Conservation (phyloP, 345 rosid species). For the Cardiospermum halicacabum region DNA sequence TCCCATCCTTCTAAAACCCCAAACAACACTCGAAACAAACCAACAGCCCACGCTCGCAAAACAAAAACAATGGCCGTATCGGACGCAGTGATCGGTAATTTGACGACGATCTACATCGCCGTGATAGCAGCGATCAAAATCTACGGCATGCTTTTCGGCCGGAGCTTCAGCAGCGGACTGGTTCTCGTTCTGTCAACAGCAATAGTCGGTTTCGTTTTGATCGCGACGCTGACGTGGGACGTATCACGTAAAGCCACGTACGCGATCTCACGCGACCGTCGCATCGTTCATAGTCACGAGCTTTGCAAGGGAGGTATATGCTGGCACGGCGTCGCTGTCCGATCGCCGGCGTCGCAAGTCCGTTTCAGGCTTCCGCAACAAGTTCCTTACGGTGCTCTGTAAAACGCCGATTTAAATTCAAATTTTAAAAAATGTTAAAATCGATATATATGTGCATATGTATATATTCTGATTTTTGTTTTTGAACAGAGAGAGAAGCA, state of each 20-base stretch:
- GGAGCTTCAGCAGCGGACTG: slow-evolving; percentile 62
- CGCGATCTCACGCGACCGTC: slow-evolving; percentile 55
- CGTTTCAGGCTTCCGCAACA: slow-evolving; percentile 82
- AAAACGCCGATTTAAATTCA: background rate
- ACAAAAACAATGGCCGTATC: slow-evolving; percentile 56
- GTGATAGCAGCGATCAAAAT: slow-evolving; percentile 70
- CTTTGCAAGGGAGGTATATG: slow-evolving; percentile 91
- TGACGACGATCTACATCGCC: slow-evolving; percentile 80
- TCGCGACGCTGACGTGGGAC: slow-evolving; percentile 86
- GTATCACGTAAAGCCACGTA: slow-evolving; percentile 70
- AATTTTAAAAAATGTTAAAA: background rate
- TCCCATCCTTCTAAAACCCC: background rate
- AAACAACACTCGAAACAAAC: slow-evolving; percentile 25
- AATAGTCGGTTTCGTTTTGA: slow-evolving; percentile 52
- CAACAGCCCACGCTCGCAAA: background rate
- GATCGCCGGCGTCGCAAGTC: slow-evolving; percentile 92
- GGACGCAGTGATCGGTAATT: slow-evolving; percentile 75
- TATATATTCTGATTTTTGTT: background rate
- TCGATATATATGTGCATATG: background rate
- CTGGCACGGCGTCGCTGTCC: slow-evolving; percentile 97
- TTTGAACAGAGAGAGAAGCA: background rate
- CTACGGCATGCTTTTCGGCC: slow-evolving; percentile 53
- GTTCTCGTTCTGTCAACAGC: slow-evolving; percentile 62
- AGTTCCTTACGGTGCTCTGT: slow-evolving; percentile 17
- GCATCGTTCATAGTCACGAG: slow-evolving; percentile 56